A percentile compares a stretch with the other conserved stretches of the same genome.
These are phyloP conservation scores for Helotiales sp. DNA, from an alignment of 2,329 filamentous ascomycete genomes.

Conservation along the genomic window DNA sequence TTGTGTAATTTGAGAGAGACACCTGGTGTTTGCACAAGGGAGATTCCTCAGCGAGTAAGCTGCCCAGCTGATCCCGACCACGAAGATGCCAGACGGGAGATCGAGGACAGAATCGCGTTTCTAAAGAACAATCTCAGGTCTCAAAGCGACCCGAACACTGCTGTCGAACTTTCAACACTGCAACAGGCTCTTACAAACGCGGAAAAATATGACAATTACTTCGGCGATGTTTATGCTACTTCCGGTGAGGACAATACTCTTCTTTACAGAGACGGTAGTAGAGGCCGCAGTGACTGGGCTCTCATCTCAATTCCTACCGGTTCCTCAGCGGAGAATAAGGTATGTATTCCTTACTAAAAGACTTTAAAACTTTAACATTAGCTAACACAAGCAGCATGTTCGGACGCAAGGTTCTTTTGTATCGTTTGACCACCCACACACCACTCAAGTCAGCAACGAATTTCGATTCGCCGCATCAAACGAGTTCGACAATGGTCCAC, in stretches of 20 bases:
- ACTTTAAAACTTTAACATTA: neutral
- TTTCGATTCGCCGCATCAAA: neutral
- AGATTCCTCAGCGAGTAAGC: neutral
- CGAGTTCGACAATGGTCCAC: neutral
- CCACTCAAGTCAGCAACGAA: neutral
- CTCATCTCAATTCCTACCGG: neutral
- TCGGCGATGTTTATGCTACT: neutral
- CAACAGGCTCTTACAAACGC: neutral
- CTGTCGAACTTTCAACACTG: neutral
- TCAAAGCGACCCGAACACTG: neutral
- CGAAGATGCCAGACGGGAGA: neutral
- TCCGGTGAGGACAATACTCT: neutral
- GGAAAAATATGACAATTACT: neutral
- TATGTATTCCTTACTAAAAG: neutral
- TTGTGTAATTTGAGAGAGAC: neutral
- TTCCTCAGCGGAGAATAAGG: neutral
- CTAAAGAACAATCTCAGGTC: neutral
- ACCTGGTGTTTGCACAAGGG: neutral
- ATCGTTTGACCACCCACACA: neutral
- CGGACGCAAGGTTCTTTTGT: neutral
- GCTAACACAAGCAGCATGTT: neutral
- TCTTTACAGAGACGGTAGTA: neutral
- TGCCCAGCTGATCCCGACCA: neutral
- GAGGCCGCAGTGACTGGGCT: neutral
- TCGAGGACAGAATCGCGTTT: neutral